A percentile compares a stretch with the other conserved stretches of the same genome.
Conservation (phyloP, 2,329 filamentous ascomycete species). For the Alternaria sp. region DNA sequence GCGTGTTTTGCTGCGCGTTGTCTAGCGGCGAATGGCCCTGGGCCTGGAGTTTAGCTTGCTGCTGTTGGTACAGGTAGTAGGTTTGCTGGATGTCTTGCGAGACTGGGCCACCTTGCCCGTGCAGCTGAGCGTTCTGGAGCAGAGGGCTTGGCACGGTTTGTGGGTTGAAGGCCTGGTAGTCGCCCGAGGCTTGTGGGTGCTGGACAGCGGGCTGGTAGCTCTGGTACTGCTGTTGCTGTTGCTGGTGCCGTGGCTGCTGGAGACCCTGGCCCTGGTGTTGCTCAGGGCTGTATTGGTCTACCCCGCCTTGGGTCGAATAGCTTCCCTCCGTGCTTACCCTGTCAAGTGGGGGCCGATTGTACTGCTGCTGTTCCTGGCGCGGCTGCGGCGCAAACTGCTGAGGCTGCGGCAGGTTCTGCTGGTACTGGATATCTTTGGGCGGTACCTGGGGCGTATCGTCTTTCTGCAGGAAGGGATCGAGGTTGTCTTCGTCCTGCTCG, state of each 20-base stretch:
- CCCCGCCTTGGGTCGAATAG: slow-evolving; percentile 47
- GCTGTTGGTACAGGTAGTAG: slow-evolving; percentile 26
- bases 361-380: slow-evolving; percentile 41
- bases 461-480: slow-evolving; percentile 49
- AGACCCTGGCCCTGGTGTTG: slow-evolving; percentile 36
- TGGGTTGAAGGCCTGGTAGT: slow-evolving; percentile 44
- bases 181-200: slow-evolving; percentile 27
- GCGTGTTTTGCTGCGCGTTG: slow-evolving; percentile 28
- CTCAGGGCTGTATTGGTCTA: slow-evolving; percentile 49
- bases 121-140: slow-evolving; percentile 37
- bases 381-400: slow-evolving; percentile 35
- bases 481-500: slow-evolving; percentile 48
- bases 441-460: slow-evolving; percentile 41
- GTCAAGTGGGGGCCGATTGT: slow-evolving; percentile 46
- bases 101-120: slow-evolving; percentile 32
- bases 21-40: slow-evolving; percentile 38
- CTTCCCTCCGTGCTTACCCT: slow-evolving; percentile 48
- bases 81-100: slow-evolving; percentile 31
- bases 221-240: slow-evolving; percentile 37
- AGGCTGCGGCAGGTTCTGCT: slow-evolving; percentile 30
- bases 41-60: slow-evolving; percentile 28
- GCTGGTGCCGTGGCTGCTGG: slow-evolving; percentile 36
- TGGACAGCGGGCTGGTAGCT: slow-evolving; percentile 37
- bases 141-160: slow-evolving; percentile 40
- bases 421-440: slow-evolving; percentile 45